These are phyloP conservation scores for Coprinopsis sp. DNA, from an alignment of 768 basidiomycete species.

Conservation along the genomic window DNA sequence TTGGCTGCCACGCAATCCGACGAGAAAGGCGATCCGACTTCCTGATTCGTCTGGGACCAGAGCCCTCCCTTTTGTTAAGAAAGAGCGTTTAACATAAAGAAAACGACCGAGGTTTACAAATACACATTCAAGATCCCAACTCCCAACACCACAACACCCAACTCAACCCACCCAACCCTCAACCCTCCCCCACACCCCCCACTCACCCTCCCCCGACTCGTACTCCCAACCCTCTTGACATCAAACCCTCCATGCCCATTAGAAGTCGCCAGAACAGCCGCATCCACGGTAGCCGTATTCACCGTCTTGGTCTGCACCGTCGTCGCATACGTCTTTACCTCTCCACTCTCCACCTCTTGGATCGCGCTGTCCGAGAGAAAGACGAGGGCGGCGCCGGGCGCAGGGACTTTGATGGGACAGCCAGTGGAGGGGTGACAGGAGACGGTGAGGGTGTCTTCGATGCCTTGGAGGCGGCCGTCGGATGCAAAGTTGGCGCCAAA, in stretches of 20 bases:
- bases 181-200: slow-evolving; percentile 2
- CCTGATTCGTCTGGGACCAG: too few relatives aligned
- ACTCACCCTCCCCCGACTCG: slow-evolving; percentile 20
- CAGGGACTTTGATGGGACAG: slow-evolving; percentile 60
- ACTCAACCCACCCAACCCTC: background rate
- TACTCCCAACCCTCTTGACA: slow-evolving; percentile 17
- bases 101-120: too few relatives aligned
- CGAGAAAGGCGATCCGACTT: too few relatives aligned
- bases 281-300: slow-evolving; percentile 55
- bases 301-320: slow-evolving; percentile 51
- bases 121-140: too few relatives aligned
- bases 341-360: slow-evolving; percentile 26
- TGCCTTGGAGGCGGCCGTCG: slow-evolving; percentile 59
- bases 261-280: slow-evolving; percentile 49
- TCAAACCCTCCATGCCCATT: slow-evolving; percentile 35
- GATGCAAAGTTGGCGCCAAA: slow-evolving; percentile 55
- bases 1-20: too few relatives aligned
- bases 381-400: slow-evolving; percentile 67
- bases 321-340: slow-evolving; percentile 45
- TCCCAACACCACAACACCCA: slow-evolving; percentile 6
- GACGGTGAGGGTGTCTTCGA: slow-evolving; percentile 46
- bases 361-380: slow-evolving; percentile 48
- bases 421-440: slow-evolving; percentile 47
- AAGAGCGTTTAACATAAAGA: too few relatives aligned
- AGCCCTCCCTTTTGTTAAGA: too few relatives aligned